Evolutionary conservation across 2,329 filamentous ascomycete genomes (phyloP), one percentile per base, ranked within the genome.

Genomic region (Biscogniauxia mediterranea): DNA sequence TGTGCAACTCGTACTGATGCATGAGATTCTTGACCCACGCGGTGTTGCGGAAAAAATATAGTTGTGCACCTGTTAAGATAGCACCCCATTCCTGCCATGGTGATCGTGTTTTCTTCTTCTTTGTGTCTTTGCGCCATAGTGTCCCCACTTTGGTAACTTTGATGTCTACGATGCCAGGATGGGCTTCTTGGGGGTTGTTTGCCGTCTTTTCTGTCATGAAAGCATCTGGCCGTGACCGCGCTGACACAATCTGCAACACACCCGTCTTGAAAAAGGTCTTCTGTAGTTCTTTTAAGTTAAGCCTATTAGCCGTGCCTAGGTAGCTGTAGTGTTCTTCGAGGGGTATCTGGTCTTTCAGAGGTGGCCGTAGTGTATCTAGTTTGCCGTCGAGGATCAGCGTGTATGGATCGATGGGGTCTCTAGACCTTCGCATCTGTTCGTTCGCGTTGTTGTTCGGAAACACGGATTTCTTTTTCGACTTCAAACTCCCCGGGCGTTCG

Each of bases 41-140:
- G 5, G 92, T 90, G 73, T 98, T 97, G 61, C 92, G 89, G 79
- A 98, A 99, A 75, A 99, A 92, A 75, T 97, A 99, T 7, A 99
- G 84, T 71, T 97, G 94, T 5, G 95, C 96, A n/a, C 94, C 92
- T 0, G 95, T 99, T 28, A 99, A 83, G 61, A 99, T 90, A 23
- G 93, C 95, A 57, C 95, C 95, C 95, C 95, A 99, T 82, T 99
- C 95, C 73, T 97, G 94, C 95, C 95, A 99, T 1, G 95, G 94
- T 11, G 94, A 97, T 52, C 94, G 86, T 0, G 93, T 90, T 76
- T 96, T 96, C 78, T 95, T 94, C 78, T 94, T 97, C 78, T 96
- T 97, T 1, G 84, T 80, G 66, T 97, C 93, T 74, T 99, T 99
- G 52, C 95, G 88, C 95, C 95, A 99, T 32, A 99, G 75, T 1